A percentile compares a stretch with the other conserved stretches of the same genome.
These are phyloP conservation scores for Coemansia sp. DNA, from an alignment of 192 early-diverging fungal species.

Conservation along the genomic window DNA sequence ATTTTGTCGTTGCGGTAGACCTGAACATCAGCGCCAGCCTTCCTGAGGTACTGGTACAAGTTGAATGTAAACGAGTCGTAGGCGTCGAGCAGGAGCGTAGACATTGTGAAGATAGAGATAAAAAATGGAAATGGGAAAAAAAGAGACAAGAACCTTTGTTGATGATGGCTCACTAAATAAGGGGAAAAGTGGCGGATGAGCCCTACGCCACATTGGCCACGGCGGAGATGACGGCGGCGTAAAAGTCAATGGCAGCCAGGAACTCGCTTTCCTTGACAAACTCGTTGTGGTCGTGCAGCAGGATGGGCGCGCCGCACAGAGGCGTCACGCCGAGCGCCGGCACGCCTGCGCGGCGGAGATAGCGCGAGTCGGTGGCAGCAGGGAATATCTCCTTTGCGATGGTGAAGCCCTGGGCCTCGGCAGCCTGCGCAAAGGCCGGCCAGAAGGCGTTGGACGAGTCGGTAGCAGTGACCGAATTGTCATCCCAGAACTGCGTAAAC, in stretches of 20 bases:
- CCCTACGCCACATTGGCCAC: slow-evolving; percentile 40
- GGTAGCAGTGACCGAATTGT: slow-evolving; percentile 55
- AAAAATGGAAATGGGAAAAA: not conserved
- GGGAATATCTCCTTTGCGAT: slow-evolving; percentile 80
- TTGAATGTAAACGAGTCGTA: slow-evolving; percentile 99
- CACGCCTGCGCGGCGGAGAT: slow-evolving; percentile 68
- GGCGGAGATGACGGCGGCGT: slow-evolving; percentile 59
- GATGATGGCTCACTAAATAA: not conserved
- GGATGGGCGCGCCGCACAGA: slow-evolving; percentile 69
- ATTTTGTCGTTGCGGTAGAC: slow-evolving; percentile 95
- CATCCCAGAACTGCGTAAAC: slow-evolving; percentile 63
- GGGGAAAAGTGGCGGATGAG: not conserved
- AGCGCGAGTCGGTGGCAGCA: slow-evolving; percentile 79
- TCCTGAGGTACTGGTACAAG: slow-evolving; percentile 90
- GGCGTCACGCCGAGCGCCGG: slow-evolving; percentile 83
- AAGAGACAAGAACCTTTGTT: not conserved
- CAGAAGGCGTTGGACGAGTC: slow-evolving; percentile 65
- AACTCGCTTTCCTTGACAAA: slow-evolving; percentile 72
- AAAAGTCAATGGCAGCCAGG: slow-evolving; percentile 73
- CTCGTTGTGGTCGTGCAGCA: slow-evolving; percentile 88
- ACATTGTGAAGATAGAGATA: slow-evolving; percentile 13
- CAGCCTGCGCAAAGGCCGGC: slow-evolving; percentile 57
- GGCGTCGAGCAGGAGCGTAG: slow-evolving; percentile 86
- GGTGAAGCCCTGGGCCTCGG: slow-evolving; percentile 53
- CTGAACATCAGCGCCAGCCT: slow-evolving; percentile 86